Conservation (phyloP, 192 early-diverging fungal genomes). For the Rhizophagus sp. region DNA sequence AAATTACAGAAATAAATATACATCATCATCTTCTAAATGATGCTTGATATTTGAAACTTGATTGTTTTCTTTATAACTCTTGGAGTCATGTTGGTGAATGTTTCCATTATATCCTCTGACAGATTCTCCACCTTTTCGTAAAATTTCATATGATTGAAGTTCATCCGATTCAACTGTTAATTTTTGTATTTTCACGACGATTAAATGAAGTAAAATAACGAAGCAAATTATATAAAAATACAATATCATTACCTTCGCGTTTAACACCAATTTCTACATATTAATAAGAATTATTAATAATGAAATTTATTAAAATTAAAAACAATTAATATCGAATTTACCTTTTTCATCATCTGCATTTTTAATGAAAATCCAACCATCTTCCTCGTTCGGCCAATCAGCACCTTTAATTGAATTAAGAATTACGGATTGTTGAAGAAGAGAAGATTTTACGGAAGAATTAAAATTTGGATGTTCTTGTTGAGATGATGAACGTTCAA, state of each 20-base stretch:
- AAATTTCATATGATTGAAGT: background rate
- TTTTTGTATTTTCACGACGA: background rate
- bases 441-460: background rate
- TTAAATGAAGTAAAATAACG: background rate
- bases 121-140: background rate
- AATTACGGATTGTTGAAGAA: background rate
- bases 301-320: background rate
- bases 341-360: background rate
- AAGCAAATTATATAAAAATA: background rate
- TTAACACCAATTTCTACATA: background rate
- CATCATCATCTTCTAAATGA: background rate
- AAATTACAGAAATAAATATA: background rate
- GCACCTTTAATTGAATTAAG: background rate
- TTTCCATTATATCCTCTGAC: background rate
- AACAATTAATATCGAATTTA: background rate
- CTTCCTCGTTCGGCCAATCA: background rate
- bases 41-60: background rate
- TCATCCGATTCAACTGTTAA: background rate
- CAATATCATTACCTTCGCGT: background rate
- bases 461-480: background rate
- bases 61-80: background rate
- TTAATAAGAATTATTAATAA: background rate
- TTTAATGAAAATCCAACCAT: background rate
- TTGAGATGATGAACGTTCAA: background rate
- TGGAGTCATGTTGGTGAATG: background rate